Evolutionary conservation across 306 rosid species (phyloP), one percentile per base, ranked within the genome.

Genomic region (Ceratonia siliqua): DNA sequence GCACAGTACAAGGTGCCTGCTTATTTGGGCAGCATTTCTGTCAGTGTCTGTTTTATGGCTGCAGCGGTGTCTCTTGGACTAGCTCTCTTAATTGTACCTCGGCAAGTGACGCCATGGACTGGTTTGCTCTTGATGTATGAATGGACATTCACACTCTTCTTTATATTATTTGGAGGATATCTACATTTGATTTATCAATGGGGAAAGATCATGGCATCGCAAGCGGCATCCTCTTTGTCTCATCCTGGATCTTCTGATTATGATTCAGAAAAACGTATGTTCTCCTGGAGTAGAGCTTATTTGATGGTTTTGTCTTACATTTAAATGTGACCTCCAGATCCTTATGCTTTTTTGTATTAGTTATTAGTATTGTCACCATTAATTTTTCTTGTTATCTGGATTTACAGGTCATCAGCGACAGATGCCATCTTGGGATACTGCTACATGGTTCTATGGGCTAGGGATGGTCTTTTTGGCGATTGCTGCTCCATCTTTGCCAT

Each of bases 101-200:
- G 82, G 38, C 99, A 95, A 89, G 98, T 95, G 77, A 79, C 79
- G 88, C 99, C 99, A 33, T 95, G 99, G 98, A 92, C 98, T 75
- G 99, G 99, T 62, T 87, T 95, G 79, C 88, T 95, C 75, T 86
- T 95, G 90, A 90, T 89, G 96, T 95, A 95, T 65, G 99, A 95
- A 79, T 95, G 99, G 99, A 90, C 93, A 22, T 89, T 87, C 84
- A 82, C 97, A 52, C 65, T 90, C 76, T 95, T 92, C 89, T 80
- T 87, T 74, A 50, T 90, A 63, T 70, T 87, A 43, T 92, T 90
- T 78, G 96, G 99, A 59, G 93, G 93, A 36, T 95, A 88, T 83
- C 85, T 95, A 63, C 93, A 78, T 74, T 74, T 90, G 82, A 46
- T 90, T 70, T 86, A 83, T 76, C 88, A 75, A 27, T 90, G 96